phyloP scores from a whole-genome alignment of 2,329 filamentous ascomycete genomes.

The Epichloe bromicola region DNA sequence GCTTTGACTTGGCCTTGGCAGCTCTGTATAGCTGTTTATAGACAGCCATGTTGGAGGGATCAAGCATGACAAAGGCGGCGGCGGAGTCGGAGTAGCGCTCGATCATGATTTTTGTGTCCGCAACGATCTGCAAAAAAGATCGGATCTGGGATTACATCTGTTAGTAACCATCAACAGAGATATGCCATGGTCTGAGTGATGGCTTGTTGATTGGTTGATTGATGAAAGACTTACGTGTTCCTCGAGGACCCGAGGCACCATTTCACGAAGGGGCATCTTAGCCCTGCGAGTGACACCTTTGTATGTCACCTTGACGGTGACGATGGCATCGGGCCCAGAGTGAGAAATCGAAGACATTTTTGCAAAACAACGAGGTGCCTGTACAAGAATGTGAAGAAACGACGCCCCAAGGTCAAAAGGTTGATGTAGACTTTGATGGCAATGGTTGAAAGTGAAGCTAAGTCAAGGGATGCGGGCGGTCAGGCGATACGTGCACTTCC shows the following conservation, averaged over 20 bases:
- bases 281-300: slow-evolving; percentile 67
- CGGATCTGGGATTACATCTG: slow-evolving; percentile 17
- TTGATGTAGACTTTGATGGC: not conserved
- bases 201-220: not conserved
- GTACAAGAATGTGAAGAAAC: not conserved
- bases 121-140: slow-evolving; percentile 22
- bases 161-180: not conserved
- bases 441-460: not conserved
- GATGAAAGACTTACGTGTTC: slow-evolving; percentile 56
- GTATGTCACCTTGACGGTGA: slow-evolving; percentile 76
- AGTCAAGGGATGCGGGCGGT: not conserved
- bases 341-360: slow-evolving; percentile 17
- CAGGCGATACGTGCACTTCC: not conserved
- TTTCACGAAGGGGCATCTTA: slow-evolving; percentile 80
- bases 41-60: slow-evolving; percentile 62
- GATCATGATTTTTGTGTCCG: slow-evolving; percentile 40
- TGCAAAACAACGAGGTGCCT: not conserved
- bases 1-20: slow-evolving; percentile 95
- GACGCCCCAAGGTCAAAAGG: not conserved
- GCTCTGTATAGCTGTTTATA: slow-evolving; percentile 97
- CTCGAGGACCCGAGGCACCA: slow-evolving; percentile 61
- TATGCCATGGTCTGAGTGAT: not conserved
- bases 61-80: slow-evolving; percentile 64
- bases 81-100: slow-evolving; percentile 96
- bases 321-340: slow-evolving; percentile 23